Evolutionary conservation across 805 yeast genomes (phyloP).

Genomic region (Spathaspora girioi): DNA sequence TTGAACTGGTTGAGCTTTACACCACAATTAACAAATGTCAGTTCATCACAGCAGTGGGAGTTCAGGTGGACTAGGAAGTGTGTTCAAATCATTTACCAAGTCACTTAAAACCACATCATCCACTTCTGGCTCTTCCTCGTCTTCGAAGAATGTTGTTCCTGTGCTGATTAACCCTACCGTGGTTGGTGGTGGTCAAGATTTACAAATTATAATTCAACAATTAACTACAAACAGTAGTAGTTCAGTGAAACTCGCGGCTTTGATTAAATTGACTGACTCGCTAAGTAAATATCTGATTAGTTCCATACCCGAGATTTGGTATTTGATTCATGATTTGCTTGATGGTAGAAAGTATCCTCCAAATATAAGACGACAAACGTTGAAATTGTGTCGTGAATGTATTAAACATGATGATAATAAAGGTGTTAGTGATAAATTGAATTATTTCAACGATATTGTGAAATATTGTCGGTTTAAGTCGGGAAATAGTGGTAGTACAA

Average conservation of each 20-base stretch:
- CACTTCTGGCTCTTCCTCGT: slow-evolving; percentile 14
- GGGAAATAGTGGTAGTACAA: not conserved
- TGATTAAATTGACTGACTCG: slow-evolving; percentile 46
- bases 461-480: slow-evolving; percentile 32
- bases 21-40: slow-evolving; percentile 6
- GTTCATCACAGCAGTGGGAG: slow-evolving; percentile 25
- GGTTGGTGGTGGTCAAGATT: slow-evolving; percentile 43
- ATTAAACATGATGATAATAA: slow-evolving; percentile 46
- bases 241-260: slow-evolving; percentile 43
- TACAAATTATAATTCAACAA: slow-evolving; percentile 35
- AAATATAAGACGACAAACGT: slow-evolving; percentile 39
- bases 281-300: slow-evolving; percentile 51
- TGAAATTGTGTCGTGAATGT: slow-evolving; percentile 54
- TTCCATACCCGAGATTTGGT: slow-evolving; percentile 75
- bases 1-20: slow-evolving; percentile 18
- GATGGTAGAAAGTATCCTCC: slow-evolving; percentile 27
- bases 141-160: slow-evolving; percentile 21
- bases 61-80: slow-evolving; percentile 25
- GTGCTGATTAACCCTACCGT: slow-evolving; percentile 39
- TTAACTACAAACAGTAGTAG: slow-evolving; percentile 31
- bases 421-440: slow-evolving; percentile 45
- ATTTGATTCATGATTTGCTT: slow-evolving; percentile 55
- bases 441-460: slow-evolving; percentile 60
- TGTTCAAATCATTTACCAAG: slow-evolving; percentile 36
- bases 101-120: slow-evolving; percentile 27